Evolutionary conservation across 768 basidiomycete genomes (phyloP).

Genomic region (Suillus occidentalis): DNA sequence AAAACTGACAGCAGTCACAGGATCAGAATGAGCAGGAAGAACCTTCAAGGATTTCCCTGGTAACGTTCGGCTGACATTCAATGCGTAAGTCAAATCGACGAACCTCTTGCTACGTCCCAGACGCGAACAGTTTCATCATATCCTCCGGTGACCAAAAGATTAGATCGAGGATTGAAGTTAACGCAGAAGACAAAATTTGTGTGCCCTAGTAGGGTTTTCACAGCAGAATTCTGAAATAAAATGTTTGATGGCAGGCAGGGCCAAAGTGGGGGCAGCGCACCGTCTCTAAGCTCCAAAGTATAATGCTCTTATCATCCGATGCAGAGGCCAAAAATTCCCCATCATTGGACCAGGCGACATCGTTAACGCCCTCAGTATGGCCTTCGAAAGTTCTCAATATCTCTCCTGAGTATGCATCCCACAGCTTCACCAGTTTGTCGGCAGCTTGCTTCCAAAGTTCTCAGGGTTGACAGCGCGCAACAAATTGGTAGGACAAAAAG

Average conservation of each 20-base stretch:
- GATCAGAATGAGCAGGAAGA: conserved; percentile 95
- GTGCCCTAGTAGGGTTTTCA: conserved; percentile 77
- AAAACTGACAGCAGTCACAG: conserved; percentile 92
- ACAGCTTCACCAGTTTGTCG: conserved; percentile 80
- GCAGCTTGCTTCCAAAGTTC: conserved; percentile 61
- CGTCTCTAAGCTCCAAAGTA: conserved; percentile 78
- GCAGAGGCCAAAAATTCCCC: conserved; percentile 85
- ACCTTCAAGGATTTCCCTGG: conserved; percentile 83
- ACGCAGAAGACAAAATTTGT: conserved; percentile 95
- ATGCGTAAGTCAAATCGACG: conserved; percentile 8
- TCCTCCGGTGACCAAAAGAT: conserved; percentile 88
- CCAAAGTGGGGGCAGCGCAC: conserved; percentile 35
- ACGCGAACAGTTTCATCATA: conserved; percentile 95
- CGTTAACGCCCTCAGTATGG: conserved; percentile 83
- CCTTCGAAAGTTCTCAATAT: conserved; percentile 72
- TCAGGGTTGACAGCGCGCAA: conserved; percentile 19
- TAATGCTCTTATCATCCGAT: conserved; percentile 89
- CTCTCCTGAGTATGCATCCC: conserved; percentile 73
- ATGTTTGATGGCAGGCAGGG: conserved; percentile 6
- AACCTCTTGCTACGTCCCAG: conserved; percentile 95
- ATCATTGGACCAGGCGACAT: conserved; percentile 86
- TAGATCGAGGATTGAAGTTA: conserved; percentile 87
- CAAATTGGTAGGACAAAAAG: conserved; percentile 5
- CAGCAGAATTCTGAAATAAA: conserved; percentile 48
- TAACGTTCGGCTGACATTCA: conserved; percentile 5